Evolutionary conservation across 192 early-diverging fungal genomes (phyloP), one percentile per base, ranked within the genome.

Genomic region (Obelidium mucronatum): DNA sequence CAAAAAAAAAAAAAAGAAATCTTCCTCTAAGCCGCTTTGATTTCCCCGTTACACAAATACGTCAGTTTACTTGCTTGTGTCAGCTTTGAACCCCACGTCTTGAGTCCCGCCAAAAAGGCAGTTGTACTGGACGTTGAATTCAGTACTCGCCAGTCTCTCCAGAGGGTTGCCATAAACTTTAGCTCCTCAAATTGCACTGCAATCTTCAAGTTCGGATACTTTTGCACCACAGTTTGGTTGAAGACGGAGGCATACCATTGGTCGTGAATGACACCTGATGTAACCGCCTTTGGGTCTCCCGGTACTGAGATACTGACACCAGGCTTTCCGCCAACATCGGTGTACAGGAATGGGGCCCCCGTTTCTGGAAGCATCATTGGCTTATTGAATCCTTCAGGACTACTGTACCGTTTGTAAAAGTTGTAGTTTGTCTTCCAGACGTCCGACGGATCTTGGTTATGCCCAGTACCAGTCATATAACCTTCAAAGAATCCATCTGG

Each of bases 311-410:
- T 15, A 0, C 8, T 31, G 0, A 33, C 0, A 36, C 64, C 40
- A 40, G 39, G 28, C 28, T 35, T 51, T 0, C 26, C 30, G 19
- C 34, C 1, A n/a, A 19, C 19, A 28, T 15, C 53, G 34, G 30
- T 26, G 44, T 40, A 71, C 0, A 66, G 19, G 37, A 17, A 77
- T 15, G 79, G 77, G 0, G 85, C 75, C 3, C 77, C 76, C 0
- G 80, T 81, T 44, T 85, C 84, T 19, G 84, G 71, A 1, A 86
- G 31, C 33, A 80, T 73, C 44, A 86, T 62, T 3, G 84, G 84
- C 73, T 86, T 86, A 44, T 75, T 74, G 6, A 42, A 26, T 13
- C 68, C 51, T 2, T 55, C 77, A 17, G 22, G 28, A 0, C 22
- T 0, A 1, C 40, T 59, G 71, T 85, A 86, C 8, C 73, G 51